phyloP scores from a whole-genome alignment of 2,329 filamentous ascomycete genomes.

The Knoxdaviesia capensis region DNA sequence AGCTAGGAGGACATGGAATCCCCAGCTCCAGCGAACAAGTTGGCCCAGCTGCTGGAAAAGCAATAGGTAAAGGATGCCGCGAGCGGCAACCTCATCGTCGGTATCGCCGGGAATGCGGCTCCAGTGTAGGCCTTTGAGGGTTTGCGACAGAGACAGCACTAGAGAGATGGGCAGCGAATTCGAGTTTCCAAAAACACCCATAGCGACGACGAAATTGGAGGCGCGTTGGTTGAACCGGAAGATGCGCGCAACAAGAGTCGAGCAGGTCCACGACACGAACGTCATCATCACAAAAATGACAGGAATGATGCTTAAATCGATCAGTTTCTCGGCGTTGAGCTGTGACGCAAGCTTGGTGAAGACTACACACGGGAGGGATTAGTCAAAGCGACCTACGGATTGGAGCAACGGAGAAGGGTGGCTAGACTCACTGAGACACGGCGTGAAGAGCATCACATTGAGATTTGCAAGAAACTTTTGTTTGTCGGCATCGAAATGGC shows the following conservation, averaged over 20 bases:
- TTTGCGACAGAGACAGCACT: conserved; percentile 83
- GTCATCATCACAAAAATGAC: conserved; percentile 83
- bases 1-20: conserved; percentile 84
- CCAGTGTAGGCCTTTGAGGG: conserved; percentile 83
- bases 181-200: conserved; percentile 95
- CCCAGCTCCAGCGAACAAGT: conserved; percentile 93
- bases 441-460: conserved; percentile 91
- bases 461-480: conserved; percentile 95
- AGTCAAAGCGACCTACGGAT: conserved; percentile 6
- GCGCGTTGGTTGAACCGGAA: conserved; percentile 73
- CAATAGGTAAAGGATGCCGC: conserved; percentile 84
- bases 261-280: conserved; percentile 62
- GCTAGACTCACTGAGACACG: conserved; percentile 60
- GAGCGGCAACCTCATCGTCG: conserved; percentile 81
- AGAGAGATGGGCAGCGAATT: conserved; percentile 95
- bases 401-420: not conserved
- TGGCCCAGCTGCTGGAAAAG: conserved; percentile 97
- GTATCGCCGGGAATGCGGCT: conserved; percentile 79
- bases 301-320: conserved; percentile 86
- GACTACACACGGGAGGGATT: conserved; percentile 22
- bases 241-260: conserved; percentile 46
- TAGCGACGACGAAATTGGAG: conserved; percentile 86
- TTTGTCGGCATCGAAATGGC: conserved; percentile 86
- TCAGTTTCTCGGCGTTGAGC: conserved; percentile 74
- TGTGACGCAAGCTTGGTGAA: conserved; percentile 95